Base-by-base conservation (phyloP, 148 eudicot genomes). In the Fagopyrum esculentum region DNA sequence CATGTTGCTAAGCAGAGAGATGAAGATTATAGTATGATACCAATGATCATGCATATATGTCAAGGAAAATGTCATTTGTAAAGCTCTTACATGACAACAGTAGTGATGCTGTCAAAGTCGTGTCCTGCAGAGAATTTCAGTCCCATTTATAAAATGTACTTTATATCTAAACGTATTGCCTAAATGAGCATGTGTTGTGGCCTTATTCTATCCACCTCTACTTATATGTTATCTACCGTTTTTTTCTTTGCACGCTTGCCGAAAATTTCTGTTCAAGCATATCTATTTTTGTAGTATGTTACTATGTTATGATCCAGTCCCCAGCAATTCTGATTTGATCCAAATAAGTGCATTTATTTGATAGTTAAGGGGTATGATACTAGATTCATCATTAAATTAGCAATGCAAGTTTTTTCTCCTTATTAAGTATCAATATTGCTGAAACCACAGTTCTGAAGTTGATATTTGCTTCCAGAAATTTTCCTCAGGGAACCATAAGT, bases 401-500 rank as follows among this genome's bases (percentile, higher is more conserved):
- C 69, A 29, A 63, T 63, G 45, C 40, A 35, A 35, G 40, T 35
- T 35, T 35, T 35, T 35, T 35, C 40, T 29, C 16, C n/a, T 30
- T 63, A 16, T 63, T 16, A 35, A 63, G 43, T 63, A 29, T 29
- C 1, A 29, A 4, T 1, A 9, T 63, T 30, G 45, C 1, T 22
- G 6, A 63, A 30, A 63, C 35, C 12, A 11, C 45, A 63, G 15
- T 49, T 44, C 45, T 64, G 45, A 46, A 6, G 75, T 71, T 64
- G 43, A 30, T 7, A 60, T 68, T 52, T 75, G 17, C 35, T 46
- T 77, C 77, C 93, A 94, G 98, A 85, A 94, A 94, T 80, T 94
- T 89, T 76, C 98, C 98, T 75, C 93, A 90, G 81, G 98, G 87
- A 57, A 94, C 98, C 52, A 94, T 94, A 71, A 80, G 95, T 80